A percentile compares a stretch with the other conserved stretches of the same genome.
Evolutionary conservation across 805 yeast genomes (phyloP).

Genomic region (Teunomyces stri): DNA sequence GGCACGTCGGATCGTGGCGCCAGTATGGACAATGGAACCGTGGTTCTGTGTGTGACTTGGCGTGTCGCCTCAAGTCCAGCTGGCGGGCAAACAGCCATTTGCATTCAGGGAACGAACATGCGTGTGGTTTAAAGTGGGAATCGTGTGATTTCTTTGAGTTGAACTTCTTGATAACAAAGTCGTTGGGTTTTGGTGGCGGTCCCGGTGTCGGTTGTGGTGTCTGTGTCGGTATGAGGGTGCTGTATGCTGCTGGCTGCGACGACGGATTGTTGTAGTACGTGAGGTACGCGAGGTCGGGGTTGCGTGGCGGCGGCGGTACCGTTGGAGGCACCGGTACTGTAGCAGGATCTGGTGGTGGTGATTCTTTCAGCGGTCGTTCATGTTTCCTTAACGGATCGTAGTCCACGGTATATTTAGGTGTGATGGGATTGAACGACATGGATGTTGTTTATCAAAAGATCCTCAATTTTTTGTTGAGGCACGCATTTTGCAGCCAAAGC

Average conservation of each 20-base stretch:
- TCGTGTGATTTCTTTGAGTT: conserved; percentile 4
- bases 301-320: neutral
- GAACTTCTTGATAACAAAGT: conserved; percentile 7
- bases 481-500: too few relatives aligned
- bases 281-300: neutral
- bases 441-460: too few relatives aligned
- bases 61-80: conserved; percentile 67
- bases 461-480: too few relatives aligned
- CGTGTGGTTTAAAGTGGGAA: conserved; percentile 29
- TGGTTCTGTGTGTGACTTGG: conserved; percentile 64
- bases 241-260: neutral
- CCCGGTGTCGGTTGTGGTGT: neutral
- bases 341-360: neutral
- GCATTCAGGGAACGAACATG: conserved; percentile 46
- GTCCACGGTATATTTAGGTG: neutral
- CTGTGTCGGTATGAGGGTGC: conserved; percentile 6
- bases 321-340: neutral
- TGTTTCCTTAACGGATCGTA: neutral
- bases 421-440: neutral
- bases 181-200: conserved; percentile 1
- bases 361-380: neutral
- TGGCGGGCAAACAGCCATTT: conserved; percentile 69
- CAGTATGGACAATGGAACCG: conserved; percentile 72
- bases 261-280: neutral
- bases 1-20: conserved; percentile 67